Percentiles rank a stretch among this genome's conserved stretches.
These are phyloP conservation scores for Periconia sp. DNA, from an alignment of 2,329 filamentous ascomycete species.

Conservation along the genomic window DNA sequence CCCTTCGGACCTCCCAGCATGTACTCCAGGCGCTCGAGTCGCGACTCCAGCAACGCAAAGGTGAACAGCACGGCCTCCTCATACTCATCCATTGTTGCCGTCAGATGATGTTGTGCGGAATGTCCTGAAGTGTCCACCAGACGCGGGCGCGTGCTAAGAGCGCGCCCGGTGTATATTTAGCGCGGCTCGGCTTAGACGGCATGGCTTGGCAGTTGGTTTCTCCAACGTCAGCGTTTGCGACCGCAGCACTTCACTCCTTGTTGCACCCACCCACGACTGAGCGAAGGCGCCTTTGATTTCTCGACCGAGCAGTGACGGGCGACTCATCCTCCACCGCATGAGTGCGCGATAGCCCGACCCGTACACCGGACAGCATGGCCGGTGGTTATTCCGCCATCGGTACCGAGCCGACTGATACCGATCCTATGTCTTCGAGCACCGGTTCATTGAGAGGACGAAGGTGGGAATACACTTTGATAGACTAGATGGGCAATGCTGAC, in stretches of 20 bases:
- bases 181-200: slow-evolving; percentile 5
- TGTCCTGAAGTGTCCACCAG: slow-evolving; percentile 6
- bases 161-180: slow-evolving; percentile 18
- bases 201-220: slow-evolving; percentile 7
- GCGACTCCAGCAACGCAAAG: slow-evolving; percentile 51
- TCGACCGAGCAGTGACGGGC: slow-evolving; percentile 2
- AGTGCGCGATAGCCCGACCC: slow-evolving; percentile 26
- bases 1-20: slow-evolving; percentile 42
- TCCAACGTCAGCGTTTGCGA: slow-evolving; percentile 20
- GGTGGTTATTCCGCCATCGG: slow-evolving; percentile 53
- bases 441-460: slow-evolving; percentile 47
- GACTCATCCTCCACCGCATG: slow-evolving; percentile 26
- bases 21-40: slow-evolving; percentile 53
- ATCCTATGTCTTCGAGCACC: slow-evolving; percentile 49
- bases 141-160: slow-evolving; percentile 27
- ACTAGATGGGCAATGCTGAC: slow-evolving; percentile 23
- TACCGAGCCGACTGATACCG: slow-evolving; percentile 45
- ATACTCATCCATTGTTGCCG: slow-evolving; percentile 42
- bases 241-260: not conserved
- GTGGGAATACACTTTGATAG: slow-evolving; percentile 20
- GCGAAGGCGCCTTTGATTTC: slow-evolving; percentile 1
- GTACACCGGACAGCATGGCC: slow-evolving; percentile 46
- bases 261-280: slow-evolving; percentile 4
- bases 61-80: slow-evolving; percentile 50
- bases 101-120: slow-evolving; percentile 15